A percentile compares a stretch with the other conserved stretches of the same genome.
Conservation (phyloP, 108 stramenopile species). For the Discostella pseudostelligera region DNA sequence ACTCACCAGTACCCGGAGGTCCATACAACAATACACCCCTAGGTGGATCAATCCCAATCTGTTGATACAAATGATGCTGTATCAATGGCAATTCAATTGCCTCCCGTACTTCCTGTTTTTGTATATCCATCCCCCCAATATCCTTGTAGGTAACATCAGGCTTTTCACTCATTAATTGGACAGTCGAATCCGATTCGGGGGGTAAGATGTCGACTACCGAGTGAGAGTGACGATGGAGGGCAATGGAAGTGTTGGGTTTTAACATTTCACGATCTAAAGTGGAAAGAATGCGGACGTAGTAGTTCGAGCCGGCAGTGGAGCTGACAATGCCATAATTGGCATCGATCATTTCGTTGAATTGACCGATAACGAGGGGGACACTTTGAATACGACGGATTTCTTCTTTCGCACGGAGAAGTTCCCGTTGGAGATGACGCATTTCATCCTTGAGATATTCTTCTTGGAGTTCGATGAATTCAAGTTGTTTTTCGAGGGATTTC, state of each 20-base stretch:
- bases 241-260: slow-evolving; percentile 97
- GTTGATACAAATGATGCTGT: slow-evolving; percentile 96
- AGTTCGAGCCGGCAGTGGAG: slow-evolving; percentile 95
- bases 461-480: slow-evolving; percentile 96
- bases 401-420: slow-evolving; percentile 96
- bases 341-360: slow-evolving; percentile 99
- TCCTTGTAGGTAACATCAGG: slow-evolving; percentile 98
- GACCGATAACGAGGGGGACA: slow-evolving; percentile 98
- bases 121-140: slow-evolving; percentile 99
- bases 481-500: slow-evolving; percentile 83
- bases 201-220: slow-evolving; percentile 98
- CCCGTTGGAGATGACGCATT: slow-evolving; percentile 98
- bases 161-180: slow-evolving; percentile 99
- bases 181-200: slow-evolving; percentile 97
- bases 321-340: slow-evolving; percentile 97
- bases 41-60: slow-evolving; percentile 99
- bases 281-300: slow-evolving; percentile 95
- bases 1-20: slow-evolving; percentile 55
- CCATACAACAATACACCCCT: slow-evolving; percentile 97
- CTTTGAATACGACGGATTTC: slow-evolving; percentile 97
- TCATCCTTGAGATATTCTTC: slow-evolving; percentile 99
- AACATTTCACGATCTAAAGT: slow-evolving; percentile 96
- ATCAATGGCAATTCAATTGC: slow-evolving; percentile 98
- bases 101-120: slow-evolving; percentile 98
- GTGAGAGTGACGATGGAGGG: slow-evolving; percentile 97